phyloP scores from a whole-genome alignment of 768 basidiomycete species.

The Lentinula aciculospora region DNA sequence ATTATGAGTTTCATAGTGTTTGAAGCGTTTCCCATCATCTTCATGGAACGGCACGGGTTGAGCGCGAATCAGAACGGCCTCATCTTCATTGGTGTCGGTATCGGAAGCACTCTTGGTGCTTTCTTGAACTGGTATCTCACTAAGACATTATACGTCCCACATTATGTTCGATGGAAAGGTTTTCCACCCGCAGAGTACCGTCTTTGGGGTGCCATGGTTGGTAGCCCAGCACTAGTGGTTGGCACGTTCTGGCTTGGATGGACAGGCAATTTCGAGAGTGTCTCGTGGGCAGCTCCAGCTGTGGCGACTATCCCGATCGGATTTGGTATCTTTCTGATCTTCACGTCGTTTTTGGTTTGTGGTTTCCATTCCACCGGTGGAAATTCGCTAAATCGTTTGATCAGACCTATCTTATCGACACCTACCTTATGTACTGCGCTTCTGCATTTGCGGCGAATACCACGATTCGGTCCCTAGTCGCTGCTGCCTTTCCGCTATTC shows the following conservation, averaged over 20 bases:
- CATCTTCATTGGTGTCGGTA: constrained; percentile 33
- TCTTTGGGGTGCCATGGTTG: constrained; percentile 32
- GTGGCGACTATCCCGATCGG: constrained; percentile 4
- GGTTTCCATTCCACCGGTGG: constrained; percentile 30
- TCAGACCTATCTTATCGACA: constrained; percentile 3
- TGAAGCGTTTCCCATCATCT: constrained; percentile 32
- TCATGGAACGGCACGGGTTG: constrained; percentile 27
- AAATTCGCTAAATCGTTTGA: constrained; percentile 42
- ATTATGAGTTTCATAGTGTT: constrained; percentile 21
- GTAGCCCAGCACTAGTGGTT: constrained; percentile 24
- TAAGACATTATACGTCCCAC: constrained; percentile 20
- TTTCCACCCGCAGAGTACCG: constrained; percentile 36
- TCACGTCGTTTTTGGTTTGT: constrained; percentile 55
- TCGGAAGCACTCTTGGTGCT: constrained; percentile 27
- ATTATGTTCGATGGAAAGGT: constrained; percentile 31
- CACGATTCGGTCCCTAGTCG: constrained; percentile 28
- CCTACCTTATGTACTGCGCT: constrained; percentile 42
- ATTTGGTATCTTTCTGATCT: constrained; percentile 38
- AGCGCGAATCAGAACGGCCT: constrained; percentile 29
- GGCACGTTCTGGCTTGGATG: constrained; percentile 36
- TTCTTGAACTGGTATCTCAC: constrained; percentile 21
- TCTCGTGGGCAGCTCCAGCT: constrained; percentile 6
- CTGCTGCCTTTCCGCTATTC: constrained; percentile 37
- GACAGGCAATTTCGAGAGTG: constrained; percentile 25
- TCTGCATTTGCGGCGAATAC: constrained; percentile 51